Evolutionary conservation across 1,139 yeast species (phyloP), one percentile per base, ranked within the genome.

Genomic region (Geotrichum cucujoidarum): DNA sequence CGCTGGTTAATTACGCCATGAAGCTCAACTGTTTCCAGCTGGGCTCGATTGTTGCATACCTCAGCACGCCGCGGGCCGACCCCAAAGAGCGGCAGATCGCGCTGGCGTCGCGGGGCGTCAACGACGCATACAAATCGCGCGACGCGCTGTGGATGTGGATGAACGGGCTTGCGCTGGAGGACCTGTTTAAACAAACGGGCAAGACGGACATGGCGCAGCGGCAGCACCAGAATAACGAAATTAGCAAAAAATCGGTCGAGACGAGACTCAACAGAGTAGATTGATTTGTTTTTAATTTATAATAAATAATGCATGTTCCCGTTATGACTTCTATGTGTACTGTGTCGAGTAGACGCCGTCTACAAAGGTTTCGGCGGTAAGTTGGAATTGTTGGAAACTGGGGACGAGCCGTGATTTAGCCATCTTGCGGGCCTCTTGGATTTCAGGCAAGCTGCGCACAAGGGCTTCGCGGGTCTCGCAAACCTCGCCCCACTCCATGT

Each of bases 71-170:
- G 17, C 39, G 40, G 8, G 45, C 42, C 3, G 37, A 31, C 20
- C 35, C 37, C 11, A 16, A 20, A 11, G 47, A 47, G n/a, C 38
- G 48, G 24, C 35, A 40, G 17, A 25, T 47, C 5, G 29, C 47
- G 7, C 35, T 50, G 5, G 43, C 48, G 4, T 35, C 29, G 22
- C 36, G 40, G 22, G 53, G 53, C 1, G 16, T 50, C n/a, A 35
- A 30, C 17, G 50, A 50, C n/a, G 53, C 53, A 5, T 31, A 37
- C 21, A 33, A 30, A 13, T 14, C 41, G 14, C 40, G 43, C 7
- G 46, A 43, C 35, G 40, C 48, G 11, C 27, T 50, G 22, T 50
- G 53, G 53, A 43, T 38, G 24, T 50, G 53, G 53, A 45, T 45
- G 46, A 50, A 47, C 17, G 53, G 53, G 2, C 14, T 46, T 25